Evolutionary conservation across 192 early-diverging fungal genomes (phyloP), one percentile per base, ranked within the genome.

Genomic region (Gigaspora rosea): DNA sequence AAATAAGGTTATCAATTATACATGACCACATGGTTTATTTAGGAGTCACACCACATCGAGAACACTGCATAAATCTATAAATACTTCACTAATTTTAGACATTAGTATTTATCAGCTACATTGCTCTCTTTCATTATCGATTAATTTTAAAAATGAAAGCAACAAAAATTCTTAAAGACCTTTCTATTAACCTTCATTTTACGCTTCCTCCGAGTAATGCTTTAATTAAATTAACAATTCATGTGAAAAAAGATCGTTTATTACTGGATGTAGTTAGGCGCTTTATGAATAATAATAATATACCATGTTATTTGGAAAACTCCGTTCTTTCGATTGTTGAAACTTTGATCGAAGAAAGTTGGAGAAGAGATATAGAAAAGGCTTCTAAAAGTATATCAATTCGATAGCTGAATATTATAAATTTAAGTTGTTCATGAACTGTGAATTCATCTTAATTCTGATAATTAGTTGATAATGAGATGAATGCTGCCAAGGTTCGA

Each of bases 221-320:
- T 41, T 11, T 36, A 41, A 13, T 50, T 22, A 32, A 32, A 11
- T 35, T 65, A 13, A 78, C 76, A 10, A 36, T 84, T 41, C 35
- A 58, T 22, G 65, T 86, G 33, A 74, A 78, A 36, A 68, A 81
- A 12, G 87, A 82, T 10, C 80, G 85, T n/a, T 79, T 85, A 13
- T 61, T 88, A 6, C 77, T 81, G 46, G 87, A 88, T 78, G 78
- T 75, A 35, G 79, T 86, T 22, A 68, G 77, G 13, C 77, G 85
- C 46, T 61, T 81, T 27, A 77, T 86, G 59, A 61, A 80, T 12
- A 78, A 82, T 56, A 74, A 88, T 33, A 68, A 80, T 59, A 76
- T 86, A 6, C 85, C 85, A 27, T 71, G 82, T 59, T 86, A 88
- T 70, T 73, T 88, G 11, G 82, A 83, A 68, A 75, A 77, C 27